Evolutionary conservation across 2,329 filamentous ascomycete genomes (phyloP).

Genomic region (Aspergillus udagawae): DNA sequence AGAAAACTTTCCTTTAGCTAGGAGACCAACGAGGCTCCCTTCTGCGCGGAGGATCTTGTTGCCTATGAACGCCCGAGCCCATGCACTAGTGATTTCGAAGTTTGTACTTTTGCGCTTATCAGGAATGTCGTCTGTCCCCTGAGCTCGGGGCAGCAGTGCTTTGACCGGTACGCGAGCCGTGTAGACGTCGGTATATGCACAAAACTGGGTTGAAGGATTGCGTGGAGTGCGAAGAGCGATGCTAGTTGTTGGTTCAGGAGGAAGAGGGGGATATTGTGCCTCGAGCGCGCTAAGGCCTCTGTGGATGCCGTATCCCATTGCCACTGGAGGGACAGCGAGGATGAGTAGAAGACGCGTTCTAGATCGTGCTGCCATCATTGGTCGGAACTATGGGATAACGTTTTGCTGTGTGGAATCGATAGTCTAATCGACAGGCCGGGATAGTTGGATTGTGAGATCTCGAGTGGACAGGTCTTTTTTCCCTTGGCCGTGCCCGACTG

Average conservation of each 20-base stretch:
- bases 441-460: neutral
- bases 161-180: slow-evolving; percentile 17
- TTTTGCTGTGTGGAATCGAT: neutral
- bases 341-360: slow-evolving; percentile 8
- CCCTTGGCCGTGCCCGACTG: neutral
- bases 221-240: slow-evolving; percentile 13
- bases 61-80: slow-evolving; percentile 20
- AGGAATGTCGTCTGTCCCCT: neutral
- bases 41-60: slow-evolving; percentile 15
- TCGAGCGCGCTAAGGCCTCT: slow-evolving; percentile 20
- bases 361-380: neutral
- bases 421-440: neutral
- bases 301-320: slow-evolving; percentile 19
- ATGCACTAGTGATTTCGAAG: slow-evolving; percentile 14
- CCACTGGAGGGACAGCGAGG: slow-evolving; percentile 9
- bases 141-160: slow-evolving; percentile 9
- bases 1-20: slow-evolving; percentile 3
- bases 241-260: slow-evolving; percentile 15
- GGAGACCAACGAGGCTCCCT: slow-evolving; percentile 14
- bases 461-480: neutral
- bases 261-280: slow-evolving; percentile 21
- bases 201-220: slow-evolving; percentile 14
- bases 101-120: neutral
- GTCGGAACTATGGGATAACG: neutral
- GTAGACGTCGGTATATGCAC: slow-evolving; percentile 24